Conservation (phyloP, 495 filamentous ascomycete genomes). For the Hypoxylon cercidicola region DNA sequence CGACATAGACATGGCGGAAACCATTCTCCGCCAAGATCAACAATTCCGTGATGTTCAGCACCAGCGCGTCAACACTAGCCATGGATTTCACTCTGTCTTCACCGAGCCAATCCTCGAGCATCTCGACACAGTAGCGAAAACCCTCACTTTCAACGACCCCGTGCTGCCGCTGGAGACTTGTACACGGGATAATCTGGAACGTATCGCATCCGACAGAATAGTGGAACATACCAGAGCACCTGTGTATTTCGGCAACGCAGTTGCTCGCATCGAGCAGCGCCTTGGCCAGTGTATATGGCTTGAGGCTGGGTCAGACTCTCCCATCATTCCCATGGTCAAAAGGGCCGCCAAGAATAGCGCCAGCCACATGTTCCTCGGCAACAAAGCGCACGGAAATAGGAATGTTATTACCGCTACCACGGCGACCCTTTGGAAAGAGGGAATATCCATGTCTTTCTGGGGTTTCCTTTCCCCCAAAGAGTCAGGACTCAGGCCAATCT, state of each 20-base stretch:
- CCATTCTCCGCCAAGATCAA: conserved; percentile 15
- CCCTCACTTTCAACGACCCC: conserved; percentile 44
- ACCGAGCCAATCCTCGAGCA: conserved; percentile 49
- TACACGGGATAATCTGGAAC: conserved; percentile 19
- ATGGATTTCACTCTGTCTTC: conserved; percentile 59
- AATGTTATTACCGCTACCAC: conserved; percentile 6
- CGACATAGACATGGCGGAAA: conserved; percentile 38
- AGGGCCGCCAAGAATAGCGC: conserved; percentile 8
- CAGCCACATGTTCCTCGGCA: conserved; percentile 7
- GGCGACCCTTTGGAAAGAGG: conserved; percentile 4
- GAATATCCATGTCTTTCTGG: conserved; percentile 8
- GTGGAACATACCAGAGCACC: conserved; percentile 46
- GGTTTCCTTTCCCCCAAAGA: conserved; percentile 22
- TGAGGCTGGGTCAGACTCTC: conserved; percentile 49
- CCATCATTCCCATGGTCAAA: conserved; percentile 48
- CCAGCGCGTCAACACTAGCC: conserved; percentile 50
- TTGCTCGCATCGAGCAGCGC: conserved; percentile 41
- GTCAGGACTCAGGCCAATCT: conserved; percentile 40
- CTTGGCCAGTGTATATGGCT: conserved; percentile 48
- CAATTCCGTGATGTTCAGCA: conserved; percentile 22
- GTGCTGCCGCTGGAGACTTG: conserved; percentile 49
- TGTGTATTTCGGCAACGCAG: conserved; percentile 49
- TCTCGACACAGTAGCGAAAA: conserved; percentile 38
- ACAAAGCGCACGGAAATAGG: conserved; percentile 4
- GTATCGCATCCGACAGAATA: conserved; percentile 18